phyloP scores from a whole-genome alignment of 1,284 basidiomycete genomes.

The Ceratobasidium sp. region DNA sequence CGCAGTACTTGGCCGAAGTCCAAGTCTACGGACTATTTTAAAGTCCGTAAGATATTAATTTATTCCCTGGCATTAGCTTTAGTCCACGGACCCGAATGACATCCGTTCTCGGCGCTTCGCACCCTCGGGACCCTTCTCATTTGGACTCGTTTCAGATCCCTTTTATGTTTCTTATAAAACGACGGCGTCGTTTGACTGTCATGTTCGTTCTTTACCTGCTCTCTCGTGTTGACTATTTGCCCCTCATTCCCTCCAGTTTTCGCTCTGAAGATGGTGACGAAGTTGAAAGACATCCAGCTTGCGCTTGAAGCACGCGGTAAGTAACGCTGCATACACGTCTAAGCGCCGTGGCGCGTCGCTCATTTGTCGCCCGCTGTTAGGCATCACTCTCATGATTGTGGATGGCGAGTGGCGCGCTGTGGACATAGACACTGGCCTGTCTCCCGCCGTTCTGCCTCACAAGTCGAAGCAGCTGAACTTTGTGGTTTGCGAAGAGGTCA shows the following conservation, averaged over 20 bases:
- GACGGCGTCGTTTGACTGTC: neutral
- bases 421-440: neutral
- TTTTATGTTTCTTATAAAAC: neutral
- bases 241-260: neutral
- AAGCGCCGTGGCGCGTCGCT: neutral
- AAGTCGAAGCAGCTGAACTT: neutral
- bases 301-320: neutral
- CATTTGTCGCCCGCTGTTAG: neutral
- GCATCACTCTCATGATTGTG: neutral
- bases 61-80: neutral
- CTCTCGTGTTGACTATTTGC: neutral
- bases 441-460: neutral
- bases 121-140: neutral
- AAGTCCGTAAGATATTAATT: neutral
- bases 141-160: neutral
- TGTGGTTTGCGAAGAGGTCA: neutral
- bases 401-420: neutral
- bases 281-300: neutral
- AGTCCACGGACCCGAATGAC: too few relatives aligned
- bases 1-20: too few relatives aligned
- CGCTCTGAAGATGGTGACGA: neutral
- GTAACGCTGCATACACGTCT: too few relatives aligned
- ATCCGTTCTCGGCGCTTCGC: neutral
- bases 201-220: neutral
- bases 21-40: neutral